Evolutionary conservation across 495 filamentous ascomycete genomes (phyloP), one percentile per base, ranked within the genome.

Genomic region (Choiromyces venosus): DNA sequence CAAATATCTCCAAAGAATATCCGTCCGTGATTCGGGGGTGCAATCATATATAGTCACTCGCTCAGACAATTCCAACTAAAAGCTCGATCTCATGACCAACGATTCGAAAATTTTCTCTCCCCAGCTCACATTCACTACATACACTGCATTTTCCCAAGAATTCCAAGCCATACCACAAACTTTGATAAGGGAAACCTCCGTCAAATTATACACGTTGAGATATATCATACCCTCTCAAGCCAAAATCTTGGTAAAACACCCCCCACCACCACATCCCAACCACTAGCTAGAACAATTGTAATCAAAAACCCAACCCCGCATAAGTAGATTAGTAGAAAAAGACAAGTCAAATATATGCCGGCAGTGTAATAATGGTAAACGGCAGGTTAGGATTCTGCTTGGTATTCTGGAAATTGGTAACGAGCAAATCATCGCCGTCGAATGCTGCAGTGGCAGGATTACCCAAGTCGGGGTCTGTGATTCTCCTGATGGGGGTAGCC

Each of bases 361-460:
- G 36, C 35, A 69, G 52, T 36, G 66, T 38, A 18, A 69, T 68
- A 29, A 69, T 40, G 25, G 21, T 65, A n/a, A 73, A 69, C 14
- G 67, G 71, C 10, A 69, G 35, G 2, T 42, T 25, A 18, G 46
- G 46, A 36, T 18, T 65, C 36, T 37, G 46, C 18, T n/a, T n/a
- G 14, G 9, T 29, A 37, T 21, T 37, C 37, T 69, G 66, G 25
- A 69, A 69, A 61, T 69, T 69, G 1, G 25, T 19, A 65, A 69
- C 44, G 37, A 73, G 66, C 0, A 73, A 33, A 65, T 66, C 71
- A 18, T 37, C 38, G 10, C 71, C 44, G 19, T 68, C 71, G 25
- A 52, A 73, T n/a, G 44, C 71, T 7, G 66, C 44, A 16, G 71
- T 73, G 19, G 66, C 40, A 42, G 71, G 71, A 25, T 29, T 21